phyloP scores from a whole-genome alignment of 176 grass and related monocot genomes.

The Ampelocalamus luodianensis region DNA sequence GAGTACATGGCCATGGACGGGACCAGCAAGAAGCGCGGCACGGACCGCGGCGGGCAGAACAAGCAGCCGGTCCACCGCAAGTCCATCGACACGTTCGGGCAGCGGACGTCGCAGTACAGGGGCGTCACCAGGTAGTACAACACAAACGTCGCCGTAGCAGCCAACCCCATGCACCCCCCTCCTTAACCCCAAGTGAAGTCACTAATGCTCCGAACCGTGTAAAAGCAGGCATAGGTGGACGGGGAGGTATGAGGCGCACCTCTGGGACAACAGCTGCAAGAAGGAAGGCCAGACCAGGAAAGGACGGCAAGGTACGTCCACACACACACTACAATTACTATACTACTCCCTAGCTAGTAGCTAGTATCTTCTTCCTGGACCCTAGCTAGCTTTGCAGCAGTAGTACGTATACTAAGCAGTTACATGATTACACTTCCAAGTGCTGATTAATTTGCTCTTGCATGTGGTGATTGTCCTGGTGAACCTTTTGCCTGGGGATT shows the following conservation, averaged over 20 bases:
- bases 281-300: slow-evolving; percentile 98
- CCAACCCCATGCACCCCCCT: background rate
- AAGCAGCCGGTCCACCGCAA: slow-evolving; percentile 95
- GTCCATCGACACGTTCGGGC: slow-evolving; percentile 97
- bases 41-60: slow-evolving; percentile 41
- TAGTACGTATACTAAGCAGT: background rate
- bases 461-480: slow-evolving; percentile 17
- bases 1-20: slow-evolving; percentile 60
- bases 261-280: slow-evolving; percentile 99
- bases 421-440: slow-evolving; percentile 17
- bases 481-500: slow-evolving; percentile 42
- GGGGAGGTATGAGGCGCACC: slow-evolving; percentile 98
- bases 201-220: slow-evolving; percentile 22
- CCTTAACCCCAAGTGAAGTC: background rate
- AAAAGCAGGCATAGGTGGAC: slow-evolving; percentile 98
- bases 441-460: slow-evolving; percentile 37
- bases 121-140: slow-evolving; percentile 81
- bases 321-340: background rate
- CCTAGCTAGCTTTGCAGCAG: background rate
- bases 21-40: slow-evolving; percentile 72
- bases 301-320: slow-evolving; percentile 80
- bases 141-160: background rate
- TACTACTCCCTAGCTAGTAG: background rate
- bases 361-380: background rate
- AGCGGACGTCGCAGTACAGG: slow-evolving; percentile 94